phyloP scores from a whole-genome alignment of 768 basidiomycete species.

The Lactarius trivialis region DNA sequence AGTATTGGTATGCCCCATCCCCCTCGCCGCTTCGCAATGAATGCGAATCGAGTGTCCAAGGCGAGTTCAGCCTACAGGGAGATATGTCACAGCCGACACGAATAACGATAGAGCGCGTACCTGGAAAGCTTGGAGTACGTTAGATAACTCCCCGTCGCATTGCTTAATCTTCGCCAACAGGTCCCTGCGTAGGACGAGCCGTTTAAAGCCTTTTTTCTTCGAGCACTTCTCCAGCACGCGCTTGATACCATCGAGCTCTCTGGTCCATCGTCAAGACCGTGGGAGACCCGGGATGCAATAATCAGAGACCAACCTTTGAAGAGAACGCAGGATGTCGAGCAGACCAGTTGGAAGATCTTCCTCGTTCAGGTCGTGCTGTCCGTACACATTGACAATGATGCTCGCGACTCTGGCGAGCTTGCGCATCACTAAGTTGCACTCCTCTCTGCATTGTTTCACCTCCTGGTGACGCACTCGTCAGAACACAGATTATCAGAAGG shows the following conservation, averaged over 20 bases:
- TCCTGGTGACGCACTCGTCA: too few species aligned
- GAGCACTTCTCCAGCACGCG: neutral
- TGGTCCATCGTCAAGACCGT: neutral
- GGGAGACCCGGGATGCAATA: neutral
- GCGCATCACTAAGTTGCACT: neutral
- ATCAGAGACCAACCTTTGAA: neutral
- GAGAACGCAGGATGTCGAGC: neutral
- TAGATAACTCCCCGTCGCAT: neutral
- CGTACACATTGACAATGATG: neutral
- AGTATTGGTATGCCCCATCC: too few species aligned
- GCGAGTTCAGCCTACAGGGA: neutral
- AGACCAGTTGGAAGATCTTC: neutral
- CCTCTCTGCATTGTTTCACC: neutral
- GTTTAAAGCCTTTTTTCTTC: neutral
- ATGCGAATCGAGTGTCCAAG: neutral
- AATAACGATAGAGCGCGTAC: neutral
- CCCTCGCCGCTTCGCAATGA: neutral
- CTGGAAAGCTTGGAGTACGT: neutral
- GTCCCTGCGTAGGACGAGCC: neutral
- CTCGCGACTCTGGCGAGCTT: neutral
- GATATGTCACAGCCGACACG: neutral
- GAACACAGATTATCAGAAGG: too few species aligned
- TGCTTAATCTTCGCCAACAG: neutral
- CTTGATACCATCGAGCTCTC: neutral
- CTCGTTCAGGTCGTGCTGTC: neutral